A percentile compares a stretch with the other conserved stretches of the same genome.
Conservation (phyloP, 164 flowering plant species). For the Santalum album region DNA sequence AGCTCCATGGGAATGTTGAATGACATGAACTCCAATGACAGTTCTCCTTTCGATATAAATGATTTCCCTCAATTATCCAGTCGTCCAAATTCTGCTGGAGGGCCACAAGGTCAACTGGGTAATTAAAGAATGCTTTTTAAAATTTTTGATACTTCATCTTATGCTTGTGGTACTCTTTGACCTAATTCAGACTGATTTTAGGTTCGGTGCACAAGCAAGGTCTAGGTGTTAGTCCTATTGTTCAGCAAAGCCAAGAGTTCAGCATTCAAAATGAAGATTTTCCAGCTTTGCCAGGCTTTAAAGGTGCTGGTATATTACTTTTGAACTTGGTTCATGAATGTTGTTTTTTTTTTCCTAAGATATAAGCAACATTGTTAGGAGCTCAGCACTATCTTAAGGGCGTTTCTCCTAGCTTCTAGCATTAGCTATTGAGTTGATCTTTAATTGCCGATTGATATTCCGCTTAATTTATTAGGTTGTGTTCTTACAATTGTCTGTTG, state of each 20-base stretch:
- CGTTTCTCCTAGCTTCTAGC: too few relatives aligned
- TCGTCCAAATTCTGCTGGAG: conserved; percentile 96
- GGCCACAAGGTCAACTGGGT: conserved; percentile 95
- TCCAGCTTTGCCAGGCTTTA: conserved; percentile 89
- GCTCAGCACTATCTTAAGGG: too few relatives aligned
- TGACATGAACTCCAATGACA: conserved; percentile 77
- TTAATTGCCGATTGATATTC: too few relatives aligned
- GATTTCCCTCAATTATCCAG: conserved; percentile 89
- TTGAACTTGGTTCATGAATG: too few relatives aligned
- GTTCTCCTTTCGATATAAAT: conserved; percentile 80
- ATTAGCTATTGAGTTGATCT: too few relatives aligned
- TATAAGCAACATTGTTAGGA: too few relatives aligned
- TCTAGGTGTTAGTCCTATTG: conserved; percentile 58
- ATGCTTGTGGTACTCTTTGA: neutral
- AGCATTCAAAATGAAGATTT: conserved; percentile 95
- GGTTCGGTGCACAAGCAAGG: conserved; percentile 73
- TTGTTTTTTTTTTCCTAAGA: too few relatives aligned
- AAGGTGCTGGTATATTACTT: conserved; percentile 47
- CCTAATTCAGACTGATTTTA: conserved; percentile 20
- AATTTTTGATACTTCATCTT: neutral
- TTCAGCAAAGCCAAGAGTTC: conserved; percentile 87
- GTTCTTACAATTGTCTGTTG: too few relatives aligned
- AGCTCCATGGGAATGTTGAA: conserved; percentile 83
- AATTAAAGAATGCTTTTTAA: conserved; percentile 5
- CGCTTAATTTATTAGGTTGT: too few relatives aligned